A percentile compares a stretch with the other conserved stretches of the same genome.
Conservation (phyloP, 345 rosid species). For the Salix arbutifolia region DNA sequence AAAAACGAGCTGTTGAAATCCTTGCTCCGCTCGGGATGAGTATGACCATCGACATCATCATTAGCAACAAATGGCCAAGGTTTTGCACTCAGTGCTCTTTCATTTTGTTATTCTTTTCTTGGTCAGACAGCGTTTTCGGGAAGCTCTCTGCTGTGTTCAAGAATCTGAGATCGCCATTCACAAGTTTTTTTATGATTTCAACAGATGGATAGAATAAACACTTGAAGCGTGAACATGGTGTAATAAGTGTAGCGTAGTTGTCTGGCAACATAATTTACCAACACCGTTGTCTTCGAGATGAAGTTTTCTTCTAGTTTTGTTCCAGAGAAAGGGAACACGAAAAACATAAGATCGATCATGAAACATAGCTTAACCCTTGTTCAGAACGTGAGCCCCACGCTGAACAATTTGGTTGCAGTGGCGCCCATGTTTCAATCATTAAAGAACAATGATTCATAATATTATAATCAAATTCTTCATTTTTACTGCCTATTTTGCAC, state of each 20-base stretch:
- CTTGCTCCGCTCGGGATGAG: neutral
- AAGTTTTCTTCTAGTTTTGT: neutral
- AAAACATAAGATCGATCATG: neutral
- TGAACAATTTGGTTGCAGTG: neutral
- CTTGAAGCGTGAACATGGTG: too few species aligned
- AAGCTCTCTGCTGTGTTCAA: neutral
- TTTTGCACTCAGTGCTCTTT: neutral
- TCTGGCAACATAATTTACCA: neutral
- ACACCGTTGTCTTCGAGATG: neutral
- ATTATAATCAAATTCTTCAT: neutral
- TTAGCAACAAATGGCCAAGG: neutral
- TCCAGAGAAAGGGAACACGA: neutral
- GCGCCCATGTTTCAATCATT: constrained; percentile 1
- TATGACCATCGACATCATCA: neutral
- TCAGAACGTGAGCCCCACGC: constrained; percentile 22
- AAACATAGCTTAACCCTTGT: neutral
- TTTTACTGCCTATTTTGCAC: neutral
- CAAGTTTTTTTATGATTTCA: neutral
- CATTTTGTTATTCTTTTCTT: neutral
- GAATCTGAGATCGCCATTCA: neutral
- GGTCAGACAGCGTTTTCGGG: neutral
- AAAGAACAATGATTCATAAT: neutral
- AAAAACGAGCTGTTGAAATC: neutral
- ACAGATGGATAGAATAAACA: neutral
- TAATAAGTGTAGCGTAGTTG: neutral